Evolutionary conservation across 805 yeast genomes (phyloP), one percentile per base, ranked within the genome.

Genomic region (Kazachstania viticola): DNA sequence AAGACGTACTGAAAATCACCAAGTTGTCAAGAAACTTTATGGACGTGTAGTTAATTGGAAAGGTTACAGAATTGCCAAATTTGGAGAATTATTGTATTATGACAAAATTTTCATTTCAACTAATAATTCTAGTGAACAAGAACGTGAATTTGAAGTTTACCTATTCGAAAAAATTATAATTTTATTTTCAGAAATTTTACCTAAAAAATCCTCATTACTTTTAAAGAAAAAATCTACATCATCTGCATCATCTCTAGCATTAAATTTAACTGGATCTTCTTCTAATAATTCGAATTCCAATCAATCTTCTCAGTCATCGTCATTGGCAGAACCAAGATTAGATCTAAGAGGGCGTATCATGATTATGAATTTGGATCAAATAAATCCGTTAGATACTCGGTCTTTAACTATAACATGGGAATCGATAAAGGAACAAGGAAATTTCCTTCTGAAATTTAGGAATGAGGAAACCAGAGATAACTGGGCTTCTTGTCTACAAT

Each of bases 21-120:
- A 75, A 36, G 69, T 73, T 23, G 65, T 81, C 26, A 73, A 71
- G 42, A 79, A 77, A 32, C 65, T 91, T 27, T 66, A 69, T 33
- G 81, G 74, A 14, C 71, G 87, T 36, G 93, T 88, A 9, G 64
- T 67, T 15, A 94, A 87, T 58, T 91, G 98, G 98, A 75, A 84
- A 45, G 96, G 95, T 15, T 84, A 83, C 51, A 75, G 76, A 37
- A 62, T 79, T 27, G 66, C 65, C 34, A 78, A 75, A 41, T 82
- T 84, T 53, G 99, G 99, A 17, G 94, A 83, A 36, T 67, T 91
- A 37, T 59, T 87, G 33, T 75, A 75, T 49, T 79, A 75, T 46
- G 88, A 84, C 35, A 62, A 65, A 25, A 85, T 81, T 21, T 70
- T 74, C 9, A 55, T 56, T 8, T 54, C 61, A 3, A 55, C 58